Percentiles rank a stretch among this genome's conserved stretches.
Conservation (phyloP, 805 yeast species). For the Myxozyma neotropica region DNA sequence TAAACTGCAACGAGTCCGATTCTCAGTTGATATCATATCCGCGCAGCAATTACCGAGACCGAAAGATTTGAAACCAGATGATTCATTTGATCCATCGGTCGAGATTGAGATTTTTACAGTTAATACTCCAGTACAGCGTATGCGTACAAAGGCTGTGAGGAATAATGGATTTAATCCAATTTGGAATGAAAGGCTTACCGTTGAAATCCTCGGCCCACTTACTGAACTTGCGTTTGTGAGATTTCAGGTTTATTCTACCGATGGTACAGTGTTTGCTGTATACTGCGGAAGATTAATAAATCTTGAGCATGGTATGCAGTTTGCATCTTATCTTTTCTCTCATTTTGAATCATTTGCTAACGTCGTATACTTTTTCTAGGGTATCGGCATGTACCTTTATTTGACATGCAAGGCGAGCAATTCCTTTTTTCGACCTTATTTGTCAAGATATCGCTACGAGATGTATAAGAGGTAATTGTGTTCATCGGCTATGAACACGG, state of each 20-base stretch:
- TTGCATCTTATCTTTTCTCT: neutral
- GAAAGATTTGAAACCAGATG: conserved; percentile 51
- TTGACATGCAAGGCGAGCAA: conserved; percentile 80
- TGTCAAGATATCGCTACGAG: conserved; percentile 38
- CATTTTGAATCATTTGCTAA: neutral
- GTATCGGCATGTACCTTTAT: conserved; percentile 77
- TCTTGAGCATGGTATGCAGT: conserved; percentile 60
- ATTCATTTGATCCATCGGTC: conserved; percentile 61
- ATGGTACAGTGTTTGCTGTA: conserved; percentile 53
- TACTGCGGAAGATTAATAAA: conserved; percentile 62
- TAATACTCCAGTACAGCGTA: conserved; percentile 3
- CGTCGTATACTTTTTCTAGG: no score
- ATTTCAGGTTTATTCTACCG: conserved; percentile 41
- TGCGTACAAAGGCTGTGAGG: conserved; percentile 45
- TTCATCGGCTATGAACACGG: no score
- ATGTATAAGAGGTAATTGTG: neutral
- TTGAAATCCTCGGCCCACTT: conserved; percentile 43
- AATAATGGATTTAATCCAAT: conserved; percentile 86
- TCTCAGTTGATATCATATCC: conserved; percentile 55
- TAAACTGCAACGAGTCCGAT: neutral
- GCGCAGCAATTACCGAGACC: conserved; percentile 85
- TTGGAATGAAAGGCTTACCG: conserved; percentile 66
- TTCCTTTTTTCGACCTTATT: conserved; percentile 61
- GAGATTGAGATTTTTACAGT: conserved; percentile 52
- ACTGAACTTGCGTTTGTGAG: conserved; percentile 44